phyloP scores from a whole-genome alignment of 208 protist species.

The Trypanosoma cruzi region DNA sequence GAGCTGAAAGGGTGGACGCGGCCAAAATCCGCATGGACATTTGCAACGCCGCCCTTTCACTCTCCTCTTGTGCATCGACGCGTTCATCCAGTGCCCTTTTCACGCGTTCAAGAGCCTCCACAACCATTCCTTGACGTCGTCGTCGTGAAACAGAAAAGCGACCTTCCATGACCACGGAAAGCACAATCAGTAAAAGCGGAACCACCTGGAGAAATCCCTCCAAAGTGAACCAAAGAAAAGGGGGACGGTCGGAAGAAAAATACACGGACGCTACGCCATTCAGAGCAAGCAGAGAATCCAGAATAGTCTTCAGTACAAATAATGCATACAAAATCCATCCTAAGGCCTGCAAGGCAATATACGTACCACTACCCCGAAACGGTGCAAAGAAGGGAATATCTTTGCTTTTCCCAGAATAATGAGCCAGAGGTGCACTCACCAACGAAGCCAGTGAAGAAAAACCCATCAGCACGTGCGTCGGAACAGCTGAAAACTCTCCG shows the following conservation, averaged over 20 bases:
- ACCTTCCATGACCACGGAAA: slow-evolving; percentile 64
- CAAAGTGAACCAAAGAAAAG: slow-evolving; percentile 36
- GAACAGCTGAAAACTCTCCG: slow-evolving; percentile 35
- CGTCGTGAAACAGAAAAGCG: slow-evolving; percentile 23
- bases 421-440: slow-evolving; percentile 55
- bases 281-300: slow-evolving; percentile 14
- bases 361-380: slow-evolving; percentile 62
- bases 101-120: slow-evolving; percentile 41
- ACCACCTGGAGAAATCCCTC: slow-evolving; percentile 61
- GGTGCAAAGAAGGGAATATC: slow-evolving; percentile 60
- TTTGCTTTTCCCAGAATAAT: slow-evolving; percentile 65
- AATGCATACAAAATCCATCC: slow-evolving; percentile 71
- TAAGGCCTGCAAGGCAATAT: slow-evolving; percentile 72
- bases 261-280: slow-evolving; percentile 23
- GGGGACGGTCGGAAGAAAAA: slow-evolving; percentile 1
- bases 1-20: slow-evolving; percentile 7
- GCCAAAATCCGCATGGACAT: slow-evolving; percentile 52
- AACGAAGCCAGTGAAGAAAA: slow-evolving; percentile 45
- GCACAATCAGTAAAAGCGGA: slow-evolving; percentile 66
- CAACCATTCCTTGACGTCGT: slow-evolving; percentile 30
- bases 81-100: slow-evolving; percentile 18
- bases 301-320: slow-evolving; percentile 39
- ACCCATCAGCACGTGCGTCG: slow-evolving; percentile 31
- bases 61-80: slow-evolving; percentile 15
- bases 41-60: slow-evolving; percentile 43